phyloP scores from a whole-genome alignment of 2,329 filamentous ascomycete genomes.

The Berkeleyomyces rouxiae region DNA sequence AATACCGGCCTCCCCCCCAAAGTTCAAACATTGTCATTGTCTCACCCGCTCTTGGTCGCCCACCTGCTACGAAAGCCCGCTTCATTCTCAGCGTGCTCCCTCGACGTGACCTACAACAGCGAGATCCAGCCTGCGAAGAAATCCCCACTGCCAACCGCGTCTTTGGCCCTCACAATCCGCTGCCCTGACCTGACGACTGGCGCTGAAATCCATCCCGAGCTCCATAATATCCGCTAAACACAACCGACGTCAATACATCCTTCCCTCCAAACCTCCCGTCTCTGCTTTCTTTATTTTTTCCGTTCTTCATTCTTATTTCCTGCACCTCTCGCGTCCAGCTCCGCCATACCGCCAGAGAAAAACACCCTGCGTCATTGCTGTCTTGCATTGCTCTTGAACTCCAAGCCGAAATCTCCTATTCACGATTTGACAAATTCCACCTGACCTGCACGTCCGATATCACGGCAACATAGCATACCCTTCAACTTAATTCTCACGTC shows the following conservation, averaged over 20 bases:
- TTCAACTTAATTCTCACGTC: neutral
- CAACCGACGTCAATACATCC: neutral
- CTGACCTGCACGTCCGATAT: neutral
- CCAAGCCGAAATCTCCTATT: neutral
- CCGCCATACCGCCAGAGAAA: neutral
- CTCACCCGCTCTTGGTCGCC: neutral
- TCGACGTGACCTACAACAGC: neutral
- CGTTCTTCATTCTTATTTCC: neutral
- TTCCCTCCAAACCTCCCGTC: neutral
- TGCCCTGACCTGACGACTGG: neutral
- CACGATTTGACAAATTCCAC: neutral
- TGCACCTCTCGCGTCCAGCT: neutral
- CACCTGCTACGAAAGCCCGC: neutral
- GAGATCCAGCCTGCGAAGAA: neutral
- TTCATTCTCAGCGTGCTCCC: neutral
- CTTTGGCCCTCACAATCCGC: neutral
- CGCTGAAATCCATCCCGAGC: neutral
- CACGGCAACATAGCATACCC: neutral
- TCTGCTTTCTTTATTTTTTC: neutral
- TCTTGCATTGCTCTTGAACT: no score
- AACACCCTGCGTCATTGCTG: no score
- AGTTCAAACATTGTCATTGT: neutral
- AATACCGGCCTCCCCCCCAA: neutral
- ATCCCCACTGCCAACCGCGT: neutral
- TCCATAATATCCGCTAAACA: neutral